Percentiles rank a stretch among this genome's conserved stretches.
These are phyloP conservation scores for Kodamaea sagamina DNA, from an alignment of 805 yeast genomes.

Conservation along the genomic window DNA sequence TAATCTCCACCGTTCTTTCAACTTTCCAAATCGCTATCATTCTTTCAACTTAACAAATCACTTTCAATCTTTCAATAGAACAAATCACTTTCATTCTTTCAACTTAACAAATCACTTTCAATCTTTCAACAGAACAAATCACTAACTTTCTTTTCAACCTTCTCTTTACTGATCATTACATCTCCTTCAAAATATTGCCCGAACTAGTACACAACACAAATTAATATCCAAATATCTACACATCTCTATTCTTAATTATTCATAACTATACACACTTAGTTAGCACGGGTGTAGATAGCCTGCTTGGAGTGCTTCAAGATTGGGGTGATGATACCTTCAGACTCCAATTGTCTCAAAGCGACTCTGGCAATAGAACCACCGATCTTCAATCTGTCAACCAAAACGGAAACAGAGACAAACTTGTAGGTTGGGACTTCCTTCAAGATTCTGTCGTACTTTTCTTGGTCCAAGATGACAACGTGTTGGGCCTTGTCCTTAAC, in stretches of 20 bases:
- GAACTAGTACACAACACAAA: no score
- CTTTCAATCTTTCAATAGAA: no score
- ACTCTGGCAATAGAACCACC: conserved; percentile 99
- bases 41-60: no score
- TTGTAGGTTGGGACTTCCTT: conserved; percentile 99
- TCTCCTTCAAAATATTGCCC: no score
- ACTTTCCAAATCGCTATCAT: no score
- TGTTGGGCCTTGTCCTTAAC: conserved; percentile 99
- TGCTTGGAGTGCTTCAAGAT: conserved; percentile 95
- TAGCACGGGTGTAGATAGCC: conserved; percentile 88
- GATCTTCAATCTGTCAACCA: conserved; percentile 98
- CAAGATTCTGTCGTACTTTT: conserved; percentile 97
- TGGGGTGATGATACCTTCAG: conserved; percentile 91
- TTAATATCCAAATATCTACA: neutral
- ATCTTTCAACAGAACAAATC: no score
- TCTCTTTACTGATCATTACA: neutral
- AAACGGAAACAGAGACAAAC: conserved; percentile 95
- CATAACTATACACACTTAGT: conserved; percentile 10
- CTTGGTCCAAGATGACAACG: conserved; percentile 95
- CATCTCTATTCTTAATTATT: conserved; percentile 11
- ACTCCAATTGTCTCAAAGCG: conserved; percentile 94
- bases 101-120: no score
- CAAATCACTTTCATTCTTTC: no score
- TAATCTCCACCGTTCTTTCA: no score
- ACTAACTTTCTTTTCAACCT: no score